A percentile compares a stretch with the other conserved stretches of the same genome.
phyloP scores from a whole-genome alignment of 345 rosid species.

The Camelina hispida region DNA sequence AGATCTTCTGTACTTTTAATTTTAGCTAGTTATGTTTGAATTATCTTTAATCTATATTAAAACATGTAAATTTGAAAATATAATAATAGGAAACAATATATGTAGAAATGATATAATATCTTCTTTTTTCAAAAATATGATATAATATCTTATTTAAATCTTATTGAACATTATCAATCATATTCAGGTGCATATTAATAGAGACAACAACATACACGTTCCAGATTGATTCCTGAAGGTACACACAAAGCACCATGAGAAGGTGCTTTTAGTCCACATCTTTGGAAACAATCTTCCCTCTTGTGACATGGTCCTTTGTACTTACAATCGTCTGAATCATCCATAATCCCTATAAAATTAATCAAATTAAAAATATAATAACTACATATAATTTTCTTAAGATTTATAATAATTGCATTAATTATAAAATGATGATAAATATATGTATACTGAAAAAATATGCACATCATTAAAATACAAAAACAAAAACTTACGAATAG shows the following conservation, averaged over 20 bases:
- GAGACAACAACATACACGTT: slow-evolving; percentile 23
- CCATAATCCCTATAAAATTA: not conserved
- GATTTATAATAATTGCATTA: not conserved
- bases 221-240: not conserved
- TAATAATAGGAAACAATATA: not conserved
- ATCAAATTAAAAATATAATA: not conserved
- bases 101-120: not conserved
- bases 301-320: slow-evolving; percentile 23
- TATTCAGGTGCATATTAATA: not conserved
- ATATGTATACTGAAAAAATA: not conserved
- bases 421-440: not conserved
- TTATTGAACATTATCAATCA: not conserved
- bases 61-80: not conserved
- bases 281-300: not conserved
- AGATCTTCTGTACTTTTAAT: no score
- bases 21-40: no score
- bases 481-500: slow-evolving; percentile 6
- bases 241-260: not conserved
- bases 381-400: no score
- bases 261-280: slow-evolving; percentile 4
- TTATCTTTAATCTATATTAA: not conserved
- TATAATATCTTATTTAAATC: not conserved
- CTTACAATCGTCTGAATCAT: not conserved
- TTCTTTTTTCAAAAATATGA: no score
- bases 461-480: not conserved